phyloP scores from a whole-genome alignment of 2,329 filamentous ascomycete species.

The Hymenoscyphus albidus region DNA sequence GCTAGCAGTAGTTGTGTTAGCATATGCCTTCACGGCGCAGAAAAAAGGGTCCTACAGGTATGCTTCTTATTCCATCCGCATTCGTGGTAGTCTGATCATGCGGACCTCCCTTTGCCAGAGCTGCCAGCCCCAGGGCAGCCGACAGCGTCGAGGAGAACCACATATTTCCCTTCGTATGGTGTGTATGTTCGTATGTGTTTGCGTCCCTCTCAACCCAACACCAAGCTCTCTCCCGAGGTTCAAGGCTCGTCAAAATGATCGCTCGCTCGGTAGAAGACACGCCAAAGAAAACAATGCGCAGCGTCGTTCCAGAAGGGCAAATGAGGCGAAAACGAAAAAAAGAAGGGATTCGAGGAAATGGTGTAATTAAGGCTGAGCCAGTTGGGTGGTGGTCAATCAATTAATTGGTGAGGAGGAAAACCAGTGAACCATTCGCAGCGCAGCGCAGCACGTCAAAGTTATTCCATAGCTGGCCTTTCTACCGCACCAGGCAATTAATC shows the following conservation, averaged over 20 bases:
- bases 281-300: constrained; percentile 10
- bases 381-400: constrained; percentile 1
- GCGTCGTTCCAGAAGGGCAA: background rate
- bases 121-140: constrained; percentile 34
- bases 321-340: background rate
- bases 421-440: too few relatives aligned
- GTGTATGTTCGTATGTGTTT: background rate
- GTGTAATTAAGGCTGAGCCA: background rate
- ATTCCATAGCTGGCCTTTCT: constrained; percentile 18
- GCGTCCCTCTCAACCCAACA: background rate
- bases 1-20: constrained; percentile 45
- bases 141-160: constrained; percentile 30
- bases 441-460: background rate
- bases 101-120: constrained; percentile 31
- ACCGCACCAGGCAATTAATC: constrained; percentile 8
- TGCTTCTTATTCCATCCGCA: constrained; percentile 54
- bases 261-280: too few relatives aligned
- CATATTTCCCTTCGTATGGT: constrained; percentile 25
- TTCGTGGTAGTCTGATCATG: constrained; percentile 36
- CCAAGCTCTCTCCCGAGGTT: background rate
- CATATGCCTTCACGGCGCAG: background rate
- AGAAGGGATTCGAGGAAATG: background rate
- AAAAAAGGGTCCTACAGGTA: constrained; percentile 50
- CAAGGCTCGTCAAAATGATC: background rate
- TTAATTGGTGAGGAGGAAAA: background rate